These are phyloP conservation scores for Blastobotrys elegans DNA, from an alignment of 1,139 yeast genomes.

Conservation along the genomic window DNA sequence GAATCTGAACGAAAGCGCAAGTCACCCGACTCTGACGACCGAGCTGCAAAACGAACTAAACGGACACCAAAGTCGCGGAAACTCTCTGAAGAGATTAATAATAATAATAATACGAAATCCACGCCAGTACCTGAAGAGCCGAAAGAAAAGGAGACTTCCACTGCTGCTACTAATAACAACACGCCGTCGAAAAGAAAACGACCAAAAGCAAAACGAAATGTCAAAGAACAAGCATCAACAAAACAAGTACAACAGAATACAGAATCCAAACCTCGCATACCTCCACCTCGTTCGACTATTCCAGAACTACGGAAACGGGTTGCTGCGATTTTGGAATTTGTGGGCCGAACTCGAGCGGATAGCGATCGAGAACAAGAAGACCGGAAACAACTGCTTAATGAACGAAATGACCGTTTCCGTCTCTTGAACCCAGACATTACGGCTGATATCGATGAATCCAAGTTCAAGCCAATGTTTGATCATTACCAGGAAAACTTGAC, in stretches of 20 bases:
- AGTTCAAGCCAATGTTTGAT: conserved; percentile 38
- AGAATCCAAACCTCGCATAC: conserved; percentile 74
- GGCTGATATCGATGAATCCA: conserved; percentile 13
- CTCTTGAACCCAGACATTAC: conserved; percentile 12
- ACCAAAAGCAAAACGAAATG: conserved; percentile 11
- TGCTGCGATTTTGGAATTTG: conserved; percentile 85
- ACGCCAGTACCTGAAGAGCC: conserved; percentile 8
- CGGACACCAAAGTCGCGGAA: conserved; percentile 5
- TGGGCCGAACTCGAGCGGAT: conserved; percentile 79
- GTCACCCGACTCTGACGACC: conserved; percentile 10
- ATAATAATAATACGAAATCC: not conserved
- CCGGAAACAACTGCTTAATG: conserved; percentile 45
- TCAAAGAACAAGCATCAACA: conserved; percentile 10
- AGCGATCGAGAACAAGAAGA: conserved; percentile 62
- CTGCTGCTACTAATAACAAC: conserved; percentile 10
- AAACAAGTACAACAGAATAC: conserved; percentile 16
- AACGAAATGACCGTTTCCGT: conserved; percentile 19
- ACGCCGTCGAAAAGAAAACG: conserved; percentile 14
- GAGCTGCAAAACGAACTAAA: conserved; percentile 4
- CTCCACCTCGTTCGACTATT: conserved; percentile 66
- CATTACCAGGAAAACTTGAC: conserved; percentile 55
- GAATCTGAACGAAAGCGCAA: conserved; percentile 11
- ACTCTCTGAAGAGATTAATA: conserved; percentile 2
- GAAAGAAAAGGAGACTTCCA: not conserved
- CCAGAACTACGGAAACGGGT: conserved; percentile 83